Evolutionary conservation across 306 rosid species (phyloP).

Genomic region (Sechiopsis laciniata): DNA sequence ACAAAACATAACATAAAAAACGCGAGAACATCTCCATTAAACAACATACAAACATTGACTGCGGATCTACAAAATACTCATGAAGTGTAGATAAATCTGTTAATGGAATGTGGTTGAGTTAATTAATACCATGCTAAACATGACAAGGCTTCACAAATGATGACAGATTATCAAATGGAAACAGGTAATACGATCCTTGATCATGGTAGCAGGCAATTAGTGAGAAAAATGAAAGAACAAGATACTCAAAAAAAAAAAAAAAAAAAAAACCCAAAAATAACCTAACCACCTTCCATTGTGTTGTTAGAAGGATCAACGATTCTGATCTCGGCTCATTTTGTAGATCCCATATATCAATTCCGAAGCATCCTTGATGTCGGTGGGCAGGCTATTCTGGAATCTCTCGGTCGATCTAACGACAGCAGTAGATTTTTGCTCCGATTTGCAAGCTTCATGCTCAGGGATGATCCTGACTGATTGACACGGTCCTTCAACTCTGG

Average conservation of each 20-base stretch:
- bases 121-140: conserved; percentile 10
- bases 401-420: conserved; percentile 31
- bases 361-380: conserved; percentile 23
- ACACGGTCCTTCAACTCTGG: conserved; percentile 15
- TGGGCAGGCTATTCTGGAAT: conserved; percentile 21
- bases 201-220: conserved; percentile 16
- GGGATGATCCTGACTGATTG: background rate
- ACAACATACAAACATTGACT: background rate
- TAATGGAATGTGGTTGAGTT: background rate
- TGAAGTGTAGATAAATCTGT: background rate
- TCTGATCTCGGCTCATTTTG: conserved; percentile 36
- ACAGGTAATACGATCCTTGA: conserved; percentile 6
- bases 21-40: background rate
- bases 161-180: conserved; percentile 1
- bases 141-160: conserved; percentile 15
- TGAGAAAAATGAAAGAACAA: background rate
- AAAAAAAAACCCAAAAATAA: background rate
- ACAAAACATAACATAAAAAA: background rate
- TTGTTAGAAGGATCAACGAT: conserved; percentile 20
- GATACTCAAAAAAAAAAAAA: background rate
- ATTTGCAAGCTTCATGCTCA: conserved; percentile 1
- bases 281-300: conserved; percentile 17
- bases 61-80: background rate
- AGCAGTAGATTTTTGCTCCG: conserved; percentile 26
- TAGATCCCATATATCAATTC: conserved; percentile 32